phyloP scores from a whole-genome alignment of 257 asterid species.

The Cordia subcordata region DNA sequence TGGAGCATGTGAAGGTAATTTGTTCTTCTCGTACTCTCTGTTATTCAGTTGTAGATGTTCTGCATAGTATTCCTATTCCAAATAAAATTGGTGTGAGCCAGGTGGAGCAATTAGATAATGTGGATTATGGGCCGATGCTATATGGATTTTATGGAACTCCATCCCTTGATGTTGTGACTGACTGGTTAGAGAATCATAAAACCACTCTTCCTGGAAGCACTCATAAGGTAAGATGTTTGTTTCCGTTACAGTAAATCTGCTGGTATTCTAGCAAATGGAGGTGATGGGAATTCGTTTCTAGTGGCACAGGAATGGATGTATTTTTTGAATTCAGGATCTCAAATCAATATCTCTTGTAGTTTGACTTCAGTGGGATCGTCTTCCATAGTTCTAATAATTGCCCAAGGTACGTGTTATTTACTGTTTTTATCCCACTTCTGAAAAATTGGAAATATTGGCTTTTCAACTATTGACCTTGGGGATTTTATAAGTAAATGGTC shows the following conservation, averaged over 20 bases:
- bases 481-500: neutral
- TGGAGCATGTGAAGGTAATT: slow-evolving; percentile 61
- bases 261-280: slow-evolving; percentile 7
- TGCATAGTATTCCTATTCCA: neutral
- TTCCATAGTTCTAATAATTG: slow-evolving; percentile 56
- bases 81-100: slow-evolving; percentile 17
- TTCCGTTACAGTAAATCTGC: slow-evolving; percentile 9
- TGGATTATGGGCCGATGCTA: slow-evolving; percentile 36
- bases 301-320: slow-evolving; percentile 67
- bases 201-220: slow-evolving; percentile 38
- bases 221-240: slow-evolving; percentile 53
- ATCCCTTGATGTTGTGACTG: slow-evolving; percentile 39
- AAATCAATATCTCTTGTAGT: slow-evolving; percentile 47
- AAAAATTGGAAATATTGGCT: too few relatives aligned
- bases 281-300: slow-evolving; percentile 9
- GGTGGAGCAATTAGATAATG: slow-evolving; percentile 49
- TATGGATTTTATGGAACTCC: slow-evolving; percentile 60
- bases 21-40: neutral
- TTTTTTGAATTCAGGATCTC: slow-evolving; percentile 76
- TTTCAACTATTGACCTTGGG: too few relatives aligned
- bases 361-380: slow-evolving; percentile 37
- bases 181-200: slow-evolving; percentile 63
- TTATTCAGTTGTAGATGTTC: neutral
- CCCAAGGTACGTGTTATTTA: slow-evolving; percentile 46
- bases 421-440: too few relatives aligned